Evolutionary conservation across 768 basidiomycete species (phyloP).

Genomic region (Termitomyces sp.): DNA sequence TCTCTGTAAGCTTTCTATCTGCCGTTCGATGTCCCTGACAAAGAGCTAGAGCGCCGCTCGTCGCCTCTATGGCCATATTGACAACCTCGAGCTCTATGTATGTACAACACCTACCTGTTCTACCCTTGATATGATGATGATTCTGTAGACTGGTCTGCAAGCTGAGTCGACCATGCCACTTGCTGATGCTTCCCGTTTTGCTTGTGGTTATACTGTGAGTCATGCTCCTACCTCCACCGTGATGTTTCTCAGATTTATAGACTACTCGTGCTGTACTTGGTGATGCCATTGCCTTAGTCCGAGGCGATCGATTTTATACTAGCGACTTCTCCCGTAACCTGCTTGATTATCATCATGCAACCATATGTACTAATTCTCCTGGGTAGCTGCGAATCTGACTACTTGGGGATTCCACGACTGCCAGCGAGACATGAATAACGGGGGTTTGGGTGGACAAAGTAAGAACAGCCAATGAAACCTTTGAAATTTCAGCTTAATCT

Average conservation of each 20-base stretch:
- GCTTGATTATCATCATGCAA: background rate
- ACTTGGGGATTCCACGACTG: constrained; percentile 52
- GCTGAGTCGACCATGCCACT: constrained; percentile 30
- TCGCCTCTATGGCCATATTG: constrained; percentile 28
- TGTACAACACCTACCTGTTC: background rate
- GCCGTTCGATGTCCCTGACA: background rate
- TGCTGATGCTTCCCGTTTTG: constrained; percentile 22
- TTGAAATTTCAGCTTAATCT: background rate
- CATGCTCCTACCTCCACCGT: too few species aligned
- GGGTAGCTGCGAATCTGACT: constrained; percentile 35
- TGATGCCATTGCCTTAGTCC: constrained; percentile 49
- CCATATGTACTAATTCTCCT: constrained; percentile 9
- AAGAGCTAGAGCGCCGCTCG: constrained; percentile 19
- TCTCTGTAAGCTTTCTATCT: constrained; percentile 29
- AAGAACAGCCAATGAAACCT: background rate
- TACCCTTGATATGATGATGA: background rate
- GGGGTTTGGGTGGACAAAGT: constrained; percentile 23
- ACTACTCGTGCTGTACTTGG: constrained; percentile 47
- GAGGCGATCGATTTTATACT: constrained; percentile 53
- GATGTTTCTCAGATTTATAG: constrained; percentile 13
- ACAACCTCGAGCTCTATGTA: constrained; percentile 32
- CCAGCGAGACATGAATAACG: constrained; percentile 30
- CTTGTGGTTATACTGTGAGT: constrained; percentile 26
- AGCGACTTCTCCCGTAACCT: constrained; percentile 45
- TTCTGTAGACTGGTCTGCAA: constrained; percentile 23